Percentiles rank a stretch among this genome's conserved stretches.
These are phyloP conservation scores for Nevesoporus exiguus DNA, from an alignment of 768 basidiomycete genomes.

Conservation along the genomic window DNA sequence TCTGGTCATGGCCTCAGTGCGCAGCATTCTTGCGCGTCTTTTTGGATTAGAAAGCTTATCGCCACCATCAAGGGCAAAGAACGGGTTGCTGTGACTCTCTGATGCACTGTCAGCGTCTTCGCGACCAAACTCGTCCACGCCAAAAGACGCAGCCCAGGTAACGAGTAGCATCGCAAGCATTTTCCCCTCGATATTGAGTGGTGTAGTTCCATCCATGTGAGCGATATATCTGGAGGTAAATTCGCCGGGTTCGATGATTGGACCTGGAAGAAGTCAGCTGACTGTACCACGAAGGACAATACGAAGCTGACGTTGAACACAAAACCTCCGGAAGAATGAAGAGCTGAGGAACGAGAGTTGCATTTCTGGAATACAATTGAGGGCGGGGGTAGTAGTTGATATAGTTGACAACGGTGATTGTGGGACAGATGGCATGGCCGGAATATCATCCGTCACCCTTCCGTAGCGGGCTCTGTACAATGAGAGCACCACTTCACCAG, in stretches of 20 bases:
- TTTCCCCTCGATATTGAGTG: constrained; percentile 68
- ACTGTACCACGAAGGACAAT: not conserved
- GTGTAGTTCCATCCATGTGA: constrained; percentile 56
- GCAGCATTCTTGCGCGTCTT: constrained; percentile 47
- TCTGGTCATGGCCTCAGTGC: constrained; percentile 64
- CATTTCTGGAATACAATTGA: constrained; percentile 61
- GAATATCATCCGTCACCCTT: constrained; percentile 50
- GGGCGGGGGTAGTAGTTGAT: constrained; percentile 1
- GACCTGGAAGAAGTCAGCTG: constrained; percentile 49
- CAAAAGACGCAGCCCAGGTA: constrained; percentile 88
- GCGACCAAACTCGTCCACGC: constrained; percentile 74
- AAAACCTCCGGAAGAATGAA: constrained; percentile 81
- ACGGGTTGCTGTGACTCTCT: not conserved
- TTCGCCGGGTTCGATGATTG: constrained; percentile 78
- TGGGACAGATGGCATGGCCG: constrained; percentile 16
- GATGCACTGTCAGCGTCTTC: constrained; percentile 30
- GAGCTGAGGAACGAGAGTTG: constrained; percentile 79
- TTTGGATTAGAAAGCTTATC: constrained; percentile 34
- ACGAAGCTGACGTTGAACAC: constrained; percentile 67
- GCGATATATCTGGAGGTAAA: constrained; percentile 71
- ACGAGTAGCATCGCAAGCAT: constrained; percentile 78
- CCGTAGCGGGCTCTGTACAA: constrained; percentile 69
- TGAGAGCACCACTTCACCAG: constrained; percentile 2
- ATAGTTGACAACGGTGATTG: constrained; percentile 20
- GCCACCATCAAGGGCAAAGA: constrained; percentile 17